Base-by-base conservation (phyloP, 805 yeast species). In the Starmera quercuum region DNA sequence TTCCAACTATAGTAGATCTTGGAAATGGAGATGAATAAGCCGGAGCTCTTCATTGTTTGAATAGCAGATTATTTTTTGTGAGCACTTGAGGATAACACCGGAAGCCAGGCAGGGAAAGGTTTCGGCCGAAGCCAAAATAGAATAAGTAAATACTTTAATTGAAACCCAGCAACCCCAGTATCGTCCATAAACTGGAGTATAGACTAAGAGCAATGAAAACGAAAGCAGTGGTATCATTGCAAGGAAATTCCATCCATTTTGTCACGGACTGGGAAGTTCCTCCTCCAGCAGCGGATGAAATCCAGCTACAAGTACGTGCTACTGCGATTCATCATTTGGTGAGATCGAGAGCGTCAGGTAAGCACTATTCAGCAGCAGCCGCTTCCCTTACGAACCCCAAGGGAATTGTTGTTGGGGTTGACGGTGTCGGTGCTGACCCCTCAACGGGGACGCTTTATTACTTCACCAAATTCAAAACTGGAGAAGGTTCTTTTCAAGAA, bases 251-350 rank as follows among this genome's bases (percentile, higher is more conserved):
- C 4, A 17, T 13, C 9, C 28, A 25, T n/a, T 12, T 25, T 14
- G 24, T 29, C 8, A 20, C 25, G 12, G 20, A 30, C 10, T 24
- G 11, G 3, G 15, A 10, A 23, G 21, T 8, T 10, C 13, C 34
- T 20, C 6, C 11, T 3, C 29, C 20, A 5, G 7, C 20, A 3
- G 23, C 18, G 3, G 2, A 12, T 17, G 16, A 31, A 19, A 23
- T 24, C 10, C 13, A 11, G 7, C 11, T 33, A 20, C 27, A 24
- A 16, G 32, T 34, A 12, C 18, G 26, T 7, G 28, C 17, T 10
- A 23, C 37, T 3, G 29, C 40, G 9, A 31, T 37, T 19, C 37
- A 37, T 25, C 40, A 37, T 24, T 20, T 37, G 18, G 40, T 37
- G 5, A 20, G 30, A n/a, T 30, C 32, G 6, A 34, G 37, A 23